Conservation (phyloP, 1,284 basidiomycete species). For the Dichomitus squalens region DNA sequence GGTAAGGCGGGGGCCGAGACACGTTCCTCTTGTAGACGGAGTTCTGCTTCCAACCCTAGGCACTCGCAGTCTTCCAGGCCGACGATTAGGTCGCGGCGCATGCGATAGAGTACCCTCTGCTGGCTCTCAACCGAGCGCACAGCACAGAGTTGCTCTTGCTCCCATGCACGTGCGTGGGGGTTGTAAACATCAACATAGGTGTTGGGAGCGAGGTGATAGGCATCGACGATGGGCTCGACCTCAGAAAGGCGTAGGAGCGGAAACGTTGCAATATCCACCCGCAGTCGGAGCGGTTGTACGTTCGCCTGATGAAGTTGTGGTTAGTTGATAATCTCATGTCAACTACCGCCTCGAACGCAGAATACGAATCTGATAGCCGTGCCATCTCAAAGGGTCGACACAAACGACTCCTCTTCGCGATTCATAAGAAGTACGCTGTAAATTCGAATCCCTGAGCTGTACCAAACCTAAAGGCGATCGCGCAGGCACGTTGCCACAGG, state of each 20-base stretch:
- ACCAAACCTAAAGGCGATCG: too few species aligned
- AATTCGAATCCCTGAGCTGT: too few species aligned
- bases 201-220: conserved; percentile 49
- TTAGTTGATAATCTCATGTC: not conserved
- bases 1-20: not conserved
- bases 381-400: too few species aligned
- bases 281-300: conserved; percentile 60
- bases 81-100: conserved; percentile 57
- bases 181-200: conserved; percentile 67
- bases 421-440: too few species aligned
- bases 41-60: conserved; percentile 52
- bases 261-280: conserved; percentile 60
- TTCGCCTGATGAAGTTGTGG: conserved; percentile 42
- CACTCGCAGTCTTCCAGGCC: conserved; percentile 61
- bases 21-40: conserved; percentile 42
- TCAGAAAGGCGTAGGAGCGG: conserved; percentile 63
- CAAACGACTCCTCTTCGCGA: too few species aligned
- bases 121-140: conserved; percentile 45
- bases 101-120: conserved; percentile 58
- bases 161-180: conserved; percentile 56
- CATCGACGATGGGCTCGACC: conserved; percentile 50
- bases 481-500: too few species aligned
- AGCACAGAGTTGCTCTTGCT: conserved; percentile 47
- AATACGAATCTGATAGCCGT: not conserved
- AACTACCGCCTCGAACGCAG: too few species aligned